phyloP scores from a whole-genome alignment of 768 basidiomycete genomes.

The Pleurotus platypus region DNA sequence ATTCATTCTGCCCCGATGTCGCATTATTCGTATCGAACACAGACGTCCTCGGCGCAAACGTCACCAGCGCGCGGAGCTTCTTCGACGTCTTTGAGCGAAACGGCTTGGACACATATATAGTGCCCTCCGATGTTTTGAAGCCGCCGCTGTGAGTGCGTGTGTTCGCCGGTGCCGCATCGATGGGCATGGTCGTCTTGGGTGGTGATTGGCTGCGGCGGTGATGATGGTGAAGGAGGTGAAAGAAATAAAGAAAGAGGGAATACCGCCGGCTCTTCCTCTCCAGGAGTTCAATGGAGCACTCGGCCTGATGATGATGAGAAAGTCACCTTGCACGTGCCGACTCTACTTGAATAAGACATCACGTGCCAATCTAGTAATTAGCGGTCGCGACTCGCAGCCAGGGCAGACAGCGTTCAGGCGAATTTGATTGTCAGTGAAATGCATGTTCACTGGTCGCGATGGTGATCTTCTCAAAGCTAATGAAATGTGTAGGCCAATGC shows the following conservation, averaged over 20 bases:
- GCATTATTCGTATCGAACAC: conserved; percentile 82
- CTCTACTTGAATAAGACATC: no score
- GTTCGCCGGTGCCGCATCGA: conserved; percentile 5
- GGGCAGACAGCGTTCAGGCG: no score
- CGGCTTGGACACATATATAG: conserved; percentile 71
- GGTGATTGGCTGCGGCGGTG: background rate
- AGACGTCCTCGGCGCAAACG: conserved; percentile 84
- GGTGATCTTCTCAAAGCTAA: no score
- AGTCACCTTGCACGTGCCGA: no score
- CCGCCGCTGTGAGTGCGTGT: conserved; percentile 33
- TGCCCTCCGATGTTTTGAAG: conserved; percentile 58
- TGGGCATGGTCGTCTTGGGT: background rate
- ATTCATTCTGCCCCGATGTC: conserved; percentile 73
- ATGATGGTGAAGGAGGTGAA: background rate
- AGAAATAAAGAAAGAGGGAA: background rate
- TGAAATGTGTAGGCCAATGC: no score
- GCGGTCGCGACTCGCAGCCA: no score
- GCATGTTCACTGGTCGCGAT: no score
- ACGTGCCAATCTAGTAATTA: no score
- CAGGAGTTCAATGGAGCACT: no score
- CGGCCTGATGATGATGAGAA: no score
- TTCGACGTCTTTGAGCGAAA: conserved; percentile 72
- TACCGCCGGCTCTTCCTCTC: no score
- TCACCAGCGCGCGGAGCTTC: conserved; percentile 77
- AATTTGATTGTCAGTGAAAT: no score